These are phyloP conservation scores for Candida ulmi DNA, from an alignment of 805 yeast genomes.

Conservation along the genomic window DNA sequence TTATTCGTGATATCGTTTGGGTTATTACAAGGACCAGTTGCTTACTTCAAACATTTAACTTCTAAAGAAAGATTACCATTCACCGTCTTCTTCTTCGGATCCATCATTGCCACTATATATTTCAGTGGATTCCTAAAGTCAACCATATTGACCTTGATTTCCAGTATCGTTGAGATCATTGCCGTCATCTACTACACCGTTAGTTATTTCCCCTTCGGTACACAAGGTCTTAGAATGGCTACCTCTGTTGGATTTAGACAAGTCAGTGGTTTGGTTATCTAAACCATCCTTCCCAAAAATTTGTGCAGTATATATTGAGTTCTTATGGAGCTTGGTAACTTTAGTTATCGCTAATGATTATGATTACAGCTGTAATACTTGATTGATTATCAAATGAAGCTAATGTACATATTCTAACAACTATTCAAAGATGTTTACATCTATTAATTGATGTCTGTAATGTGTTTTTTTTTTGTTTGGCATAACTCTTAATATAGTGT, in stretches of 20 bases:
- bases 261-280: slow-evolving; percentile 16
- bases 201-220: slow-evolving; percentile 95
- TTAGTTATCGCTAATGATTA: no score
- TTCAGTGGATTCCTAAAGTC: slow-evolving; percentile 64
- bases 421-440: no score
- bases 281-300: background rate
- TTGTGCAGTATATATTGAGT: no score
- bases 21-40: slow-evolving; percentile 85
- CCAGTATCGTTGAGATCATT: slow-evolving; percentile 70
- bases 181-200: slow-evolving; percentile 88
- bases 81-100: slow-evolving; percentile 72
- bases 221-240: slow-evolving; percentile 60
- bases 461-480: no score
- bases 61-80: slow-evolving; percentile 77
- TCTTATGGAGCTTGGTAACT: no score
- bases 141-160: slow-evolving; percentile 68
- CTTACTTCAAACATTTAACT: slow-evolving; percentile 66
- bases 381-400: no score
- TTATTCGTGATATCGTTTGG: slow-evolving; percentile 88
- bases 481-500: no score
- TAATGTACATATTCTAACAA: no score
- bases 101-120: slow-evolving; percentile 73
- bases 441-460: no score
- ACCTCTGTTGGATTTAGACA: slow-evolving; percentile 52
- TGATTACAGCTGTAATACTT: no score